Evolutionary conservation across 179 eudicot species (phyloP), one percentile per base, ranked within the genome.

Genomic region (Beta corolliflora): DNA sequence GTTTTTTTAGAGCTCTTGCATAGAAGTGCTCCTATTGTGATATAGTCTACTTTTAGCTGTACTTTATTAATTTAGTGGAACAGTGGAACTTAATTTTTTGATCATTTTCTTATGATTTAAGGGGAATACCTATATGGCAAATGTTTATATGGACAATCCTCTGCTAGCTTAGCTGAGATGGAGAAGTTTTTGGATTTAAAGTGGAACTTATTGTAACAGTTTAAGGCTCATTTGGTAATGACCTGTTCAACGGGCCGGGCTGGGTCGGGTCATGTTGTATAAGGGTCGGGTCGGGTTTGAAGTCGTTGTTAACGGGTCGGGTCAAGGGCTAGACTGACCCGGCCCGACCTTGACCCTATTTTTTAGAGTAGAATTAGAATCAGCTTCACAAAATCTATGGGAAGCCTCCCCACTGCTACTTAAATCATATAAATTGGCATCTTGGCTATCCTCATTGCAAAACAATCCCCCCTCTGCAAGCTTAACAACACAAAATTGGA

Each of bases 391-490:
- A 25, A 25, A 25, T 84, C 86, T 71, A 84, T 88, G 45, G 25
- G 25, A 25, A 25, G 25, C 25, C 25, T 25, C 25, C 25, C 25
- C 25, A 25, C 25, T 84, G 75, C 53, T 83, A 61, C 77, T 80
- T 75, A 80, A 81, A 80, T 81, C 60, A 72, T 90, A 86, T 56
- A 88, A 85, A 79, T 86, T 84, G 76, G 85, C 89, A 83, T 85
- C 87, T 77, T 87, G 88, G 69, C 77, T 87, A 69, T 91, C 91
- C 83, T 89, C 92, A 80, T 85, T 89, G 83, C 89, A 88, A 81
- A 89, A 88, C 85, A 96, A 88, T 71, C 96, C 98, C 41, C 97
- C 99, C 75, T 96, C 98, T 41, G 99, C 98, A 85, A 96, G 97
- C 88, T 96, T 96, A 85, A 94, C 91, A 75, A 98, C 99, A 83